Base-by-base conservation (phyloP, 1,284 basidiomycete species). In the Coniferiporia sulphurascens region DNA sequence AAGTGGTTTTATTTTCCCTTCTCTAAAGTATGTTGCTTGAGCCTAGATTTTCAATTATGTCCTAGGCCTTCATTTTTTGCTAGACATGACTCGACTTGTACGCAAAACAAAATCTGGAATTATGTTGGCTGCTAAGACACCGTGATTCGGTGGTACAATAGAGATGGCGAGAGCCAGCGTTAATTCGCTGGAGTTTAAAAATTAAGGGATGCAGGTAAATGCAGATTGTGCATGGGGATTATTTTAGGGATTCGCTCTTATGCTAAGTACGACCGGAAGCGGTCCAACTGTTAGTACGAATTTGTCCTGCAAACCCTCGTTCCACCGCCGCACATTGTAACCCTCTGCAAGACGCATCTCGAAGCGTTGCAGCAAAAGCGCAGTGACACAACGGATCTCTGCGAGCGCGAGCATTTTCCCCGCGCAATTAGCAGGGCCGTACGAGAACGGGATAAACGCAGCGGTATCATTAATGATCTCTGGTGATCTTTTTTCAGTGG, bases 381-480 rank as follows among this genome's bases (percentile, higher is more conserved):
- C 62, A 19, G 71, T 21, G 21, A 74, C 62, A 32, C 58, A 55
- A 41, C 67, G 66, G 52, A 74, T 34, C 57, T 75, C 73, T 10
- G 68, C 58, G 35, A 67, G 63, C 4, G 73, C 74, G 32, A 74
- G 60, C 19, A 63, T 61, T 49, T 69, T 75, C 7, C 73, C 73
- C 4, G 60, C 71, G 55, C 74, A 74, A 52, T 70, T 74, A 27
- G 69, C 68, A n/a, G 69, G 71, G 0, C 73, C 72, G 51, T 61
- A 58, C 19, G 70, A 73, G 58, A 71, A 73, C 0, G 73, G 71
- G 46, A 73, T 66, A 63, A 49, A 73, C 70, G 34, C 77, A 74
- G 35, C 76, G 73, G 52, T 81, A 79, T 50, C 44, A 21, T 48
- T 58, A 17, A 34, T 17, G 38, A 58, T 19, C 54, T 34, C 38